Conservation (phyloP, 2,329 filamentous ascomycete species). For the Ascomycota sp. region DNA sequence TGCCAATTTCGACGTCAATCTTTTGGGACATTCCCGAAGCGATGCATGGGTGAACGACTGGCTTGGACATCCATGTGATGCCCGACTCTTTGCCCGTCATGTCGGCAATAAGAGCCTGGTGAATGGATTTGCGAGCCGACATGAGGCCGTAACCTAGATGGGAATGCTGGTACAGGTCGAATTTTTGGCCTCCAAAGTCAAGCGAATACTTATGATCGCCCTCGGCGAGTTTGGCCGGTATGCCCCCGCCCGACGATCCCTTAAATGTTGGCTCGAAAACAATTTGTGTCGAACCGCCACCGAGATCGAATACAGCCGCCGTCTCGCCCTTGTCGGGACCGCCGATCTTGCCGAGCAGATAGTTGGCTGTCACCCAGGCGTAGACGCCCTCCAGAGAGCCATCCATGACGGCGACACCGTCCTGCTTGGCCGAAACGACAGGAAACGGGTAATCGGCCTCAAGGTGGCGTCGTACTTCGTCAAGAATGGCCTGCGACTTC, state of each 20-base stretch:
- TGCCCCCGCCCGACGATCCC: conserved; percentile 47
- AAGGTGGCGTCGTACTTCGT: conserved; percentile 63
- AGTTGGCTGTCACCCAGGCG: conserved; percentile 98
- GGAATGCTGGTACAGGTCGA: conserved; percentile 92
- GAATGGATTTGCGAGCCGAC: conserved; percentile 76
- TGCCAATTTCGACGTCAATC: conserved; percentile 50
- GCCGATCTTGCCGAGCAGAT: conserved; percentile 92
- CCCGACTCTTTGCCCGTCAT: conserved; percentile 41
- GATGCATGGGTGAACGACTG: conserved; percentile 72
- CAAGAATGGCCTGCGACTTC: conserved; percentile 64
- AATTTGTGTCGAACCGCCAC: conserved; percentile 93
- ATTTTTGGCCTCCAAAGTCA: conserved; percentile 73
- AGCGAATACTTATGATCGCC: conserved; percentile 94
- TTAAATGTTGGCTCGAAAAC: conserved; percentile 95
- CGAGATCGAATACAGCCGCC: conserved; percentile 87
- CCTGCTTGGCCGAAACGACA: conserved; percentile 65
- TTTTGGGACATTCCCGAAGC: conserved; percentile 56
- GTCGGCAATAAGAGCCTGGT: conserved; percentile 53
- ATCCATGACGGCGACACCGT: conserved; percentile 92
- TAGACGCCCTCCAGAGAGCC: conserved; percentile 94
- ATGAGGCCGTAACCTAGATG: conserved; percentile 94
- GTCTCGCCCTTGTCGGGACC: conserved; percentile 77
- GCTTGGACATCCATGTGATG: conserved; percentile 45
- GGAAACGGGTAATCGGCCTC: conserved; percentile 90
- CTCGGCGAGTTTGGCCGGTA: conserved; percentile 66